Evolutionary conservation across 2,329 filamentous ascomycete species (phyloP).

Genomic region (Ophiocordyceps australis): DNA sequence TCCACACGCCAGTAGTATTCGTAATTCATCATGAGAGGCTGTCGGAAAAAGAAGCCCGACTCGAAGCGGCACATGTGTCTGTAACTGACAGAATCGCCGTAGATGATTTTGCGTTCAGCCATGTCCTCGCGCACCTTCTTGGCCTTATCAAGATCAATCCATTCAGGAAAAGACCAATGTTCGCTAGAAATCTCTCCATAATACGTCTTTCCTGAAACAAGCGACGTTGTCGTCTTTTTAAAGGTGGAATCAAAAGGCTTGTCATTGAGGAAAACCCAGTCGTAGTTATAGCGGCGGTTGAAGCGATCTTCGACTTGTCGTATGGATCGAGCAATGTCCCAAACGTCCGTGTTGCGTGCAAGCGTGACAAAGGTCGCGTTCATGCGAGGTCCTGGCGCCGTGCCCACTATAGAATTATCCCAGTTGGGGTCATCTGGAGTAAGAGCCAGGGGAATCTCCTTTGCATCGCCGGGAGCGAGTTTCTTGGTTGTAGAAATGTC

Average conservation of each 20-base stretch:
- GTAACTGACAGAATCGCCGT: constrained; percentile 92
- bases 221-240: constrained; percentile 73
- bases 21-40: constrained; percentile 83
- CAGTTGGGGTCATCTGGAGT: constrained; percentile 32
- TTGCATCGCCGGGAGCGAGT: constrained; percentile 7
- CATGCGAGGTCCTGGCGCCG: constrained; percentile 54
- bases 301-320: constrained; percentile 95
- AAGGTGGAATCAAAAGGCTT: constrained; percentile 84
- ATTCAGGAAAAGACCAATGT: constrained; percentile 94
- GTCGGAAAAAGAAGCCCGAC: constrained; percentile 97
- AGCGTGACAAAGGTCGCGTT: constrained; percentile 97
- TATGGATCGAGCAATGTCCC: constrained; percentile 94
- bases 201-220: constrained; percentile 83
- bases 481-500: constrained; percentile 8
- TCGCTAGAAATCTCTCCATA: constrained; percentile 82
- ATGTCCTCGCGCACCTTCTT: constrained; percentile 85
- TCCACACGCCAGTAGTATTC: constrained; percentile 99
- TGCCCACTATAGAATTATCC: constrained; percentile 28
- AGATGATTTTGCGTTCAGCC: constrained; percentile 89
- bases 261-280: constrained; percentile 98
- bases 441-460: constrained; percentile 30
- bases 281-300: constrained; percentile 92
- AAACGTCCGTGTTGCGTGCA: constrained; percentile 81
- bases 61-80: constrained; percentile 99
- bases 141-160: constrained; percentile 91